Percentiles rank a stretch among this genome's conserved stretches.
phyloP scores from a whole-genome alignment of 108 stramenopile species.

The Nannochloropsis gaditana region DNA sequence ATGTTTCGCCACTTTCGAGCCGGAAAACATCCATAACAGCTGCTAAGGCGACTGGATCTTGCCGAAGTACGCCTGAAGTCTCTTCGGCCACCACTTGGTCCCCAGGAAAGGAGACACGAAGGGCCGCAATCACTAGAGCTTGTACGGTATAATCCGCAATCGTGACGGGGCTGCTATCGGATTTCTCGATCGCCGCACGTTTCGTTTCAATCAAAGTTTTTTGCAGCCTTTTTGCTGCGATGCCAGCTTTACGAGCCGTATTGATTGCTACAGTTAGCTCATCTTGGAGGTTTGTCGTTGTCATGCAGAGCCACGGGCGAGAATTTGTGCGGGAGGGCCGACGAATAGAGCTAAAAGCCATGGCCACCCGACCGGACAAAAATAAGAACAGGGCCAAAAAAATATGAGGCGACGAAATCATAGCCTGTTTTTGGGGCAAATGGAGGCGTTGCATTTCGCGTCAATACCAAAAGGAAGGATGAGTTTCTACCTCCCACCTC shows the following conservation, averaged over 20 bases:
- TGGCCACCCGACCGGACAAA: too few relatives aligned
- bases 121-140: constrained; percentile 41
- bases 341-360: too few relatives aligned
- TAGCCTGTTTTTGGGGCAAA: too few relatives aligned
- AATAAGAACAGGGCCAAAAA: too few relatives aligned
- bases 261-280: background rate
- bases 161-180: constrained; percentile 48
- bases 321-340: background rate
- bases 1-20: background rate
- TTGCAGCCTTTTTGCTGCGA: background rate
- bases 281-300: background rate
- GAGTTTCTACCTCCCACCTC: too few relatives aligned
- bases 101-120: constrained; percentile 41
- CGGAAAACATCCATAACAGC: constrained; percentile 30
- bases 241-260: background rate
- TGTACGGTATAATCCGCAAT: constrained; percentile 51
- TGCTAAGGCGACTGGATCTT: constrained; percentile 29
- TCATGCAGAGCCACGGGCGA: background rate
- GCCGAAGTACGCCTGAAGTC: constrained; percentile 34
- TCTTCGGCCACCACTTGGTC: constrained; percentile 52
- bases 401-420: too few relatives aligned
- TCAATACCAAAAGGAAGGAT: too few relatives aligned
- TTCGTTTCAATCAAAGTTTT: constrained; percentile 13
- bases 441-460: too few relatives aligned
- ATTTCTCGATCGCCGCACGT: constrained; percentile 27